phyloP scores from a whole-genome alignment of 2,329 filamentous ascomycete species.

The Exophiala oligosperma region DNA sequence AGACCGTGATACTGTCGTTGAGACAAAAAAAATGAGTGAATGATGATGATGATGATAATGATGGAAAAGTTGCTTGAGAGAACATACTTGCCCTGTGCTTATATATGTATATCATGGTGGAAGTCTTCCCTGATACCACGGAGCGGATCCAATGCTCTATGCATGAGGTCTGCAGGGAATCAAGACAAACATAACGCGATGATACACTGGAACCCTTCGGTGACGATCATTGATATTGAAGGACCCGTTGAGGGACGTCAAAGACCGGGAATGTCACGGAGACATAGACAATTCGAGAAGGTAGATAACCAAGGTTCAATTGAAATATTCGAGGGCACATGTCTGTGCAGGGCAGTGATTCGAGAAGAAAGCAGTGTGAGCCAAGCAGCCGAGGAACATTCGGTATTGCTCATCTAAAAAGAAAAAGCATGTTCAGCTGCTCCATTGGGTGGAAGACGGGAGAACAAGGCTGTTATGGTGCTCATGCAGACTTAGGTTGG shows the following conservation, averaged over 20 bases:
- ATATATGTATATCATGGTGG: conserved; percentile 11
- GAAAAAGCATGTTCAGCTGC: not conserved
- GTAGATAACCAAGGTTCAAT: conserved; percentile 4
- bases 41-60: conserved; percentile 3
- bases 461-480: conserved; percentile 1
- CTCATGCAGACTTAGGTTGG: conserved; percentile 7
- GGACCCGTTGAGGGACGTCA: conserved; percentile 16
- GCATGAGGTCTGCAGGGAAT: conserved; percentile 1
- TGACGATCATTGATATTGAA: conserved; percentile 19
- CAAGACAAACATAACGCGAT: conserved; percentile 2
- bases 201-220: conserved; percentile 11
- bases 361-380: conserved; percentile 12
- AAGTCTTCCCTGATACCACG: not conserved
- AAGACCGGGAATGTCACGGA: conserved; percentile 5
- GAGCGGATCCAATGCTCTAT: conserved; percentile 6
- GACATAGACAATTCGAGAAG: conserved; percentile 19
- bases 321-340: not conserved
- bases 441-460: conserved; percentile 13
- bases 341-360: conserved; percentile 11
- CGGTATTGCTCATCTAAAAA: conserved; percentile 10
- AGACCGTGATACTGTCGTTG: not conserved
- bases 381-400: conserved; percentile 11
- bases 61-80: conserved; percentile 1
- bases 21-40: conserved; percentile 18
- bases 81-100: conserved; percentile 8